A percentile compares a stretch with the other conserved stretches of the same genome.
Conservation (phyloP, 2,329 filamentous ascomycete genomes). For the Colletotrichum tanaceti region DNA sequence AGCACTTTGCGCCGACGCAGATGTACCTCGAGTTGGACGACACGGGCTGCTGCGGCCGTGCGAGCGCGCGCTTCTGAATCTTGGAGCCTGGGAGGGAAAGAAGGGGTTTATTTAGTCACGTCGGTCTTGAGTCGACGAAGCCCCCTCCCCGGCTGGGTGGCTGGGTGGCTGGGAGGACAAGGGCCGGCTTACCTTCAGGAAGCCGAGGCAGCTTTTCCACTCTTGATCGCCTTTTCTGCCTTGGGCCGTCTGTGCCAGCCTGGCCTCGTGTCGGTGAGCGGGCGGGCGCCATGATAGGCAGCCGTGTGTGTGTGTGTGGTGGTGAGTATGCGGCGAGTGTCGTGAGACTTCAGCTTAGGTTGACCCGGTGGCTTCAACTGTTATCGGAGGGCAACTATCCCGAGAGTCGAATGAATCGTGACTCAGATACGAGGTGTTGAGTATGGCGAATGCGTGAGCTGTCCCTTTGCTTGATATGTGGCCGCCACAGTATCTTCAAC, state of each 20-base stretch:
- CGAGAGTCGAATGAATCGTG: background rate
- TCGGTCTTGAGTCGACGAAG: background rate
- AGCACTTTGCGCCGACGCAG: slow-evolving; percentile 73
- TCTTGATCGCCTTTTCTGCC: slow-evolving; percentile 2
- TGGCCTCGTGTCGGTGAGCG: slow-evolving; percentile 14
- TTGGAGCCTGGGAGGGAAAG: slow-evolving; percentile 54
- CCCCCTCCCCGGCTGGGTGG: no score
- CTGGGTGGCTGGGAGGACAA: background rate
- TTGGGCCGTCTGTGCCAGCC: slow-evolving; percentile 9
- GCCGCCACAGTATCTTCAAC: no score
- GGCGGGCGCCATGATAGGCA: slow-evolving; percentile 40
- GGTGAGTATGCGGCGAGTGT: background rate
- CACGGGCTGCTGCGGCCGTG: slow-evolving; percentile 54
- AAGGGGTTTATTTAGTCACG: slow-evolving; percentile 40
- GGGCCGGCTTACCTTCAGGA: slow-evolving; percentile 43
- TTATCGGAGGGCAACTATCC: background rate
- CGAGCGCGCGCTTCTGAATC: slow-evolving; percentile 62
- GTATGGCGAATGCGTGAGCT: background rate
- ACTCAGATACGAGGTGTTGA: no score
- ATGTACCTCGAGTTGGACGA: slow-evolving; percentile 62
- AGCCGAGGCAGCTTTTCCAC: slow-evolving; percentile 31
- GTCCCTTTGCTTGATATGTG: background rate
- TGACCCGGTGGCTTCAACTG: background rate
- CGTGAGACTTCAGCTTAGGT: background rate
- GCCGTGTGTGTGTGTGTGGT: background rate